Evolutionary conservation across 441 rosid genomes (phyloP).

Genomic region (Dalechampia spathulata): DNA sequence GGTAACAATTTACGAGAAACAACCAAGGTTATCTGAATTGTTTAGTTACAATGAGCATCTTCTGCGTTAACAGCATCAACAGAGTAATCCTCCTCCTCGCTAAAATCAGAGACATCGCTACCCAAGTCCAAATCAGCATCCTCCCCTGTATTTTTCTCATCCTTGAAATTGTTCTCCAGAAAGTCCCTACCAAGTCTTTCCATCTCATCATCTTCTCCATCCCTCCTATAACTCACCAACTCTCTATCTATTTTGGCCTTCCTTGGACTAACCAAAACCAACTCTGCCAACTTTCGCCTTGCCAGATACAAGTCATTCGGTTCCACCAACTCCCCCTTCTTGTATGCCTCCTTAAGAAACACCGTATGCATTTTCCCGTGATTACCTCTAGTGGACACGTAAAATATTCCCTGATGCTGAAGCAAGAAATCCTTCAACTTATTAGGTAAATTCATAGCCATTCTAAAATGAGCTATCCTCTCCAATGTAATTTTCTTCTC

Average conservation of each 20-base stretch:
- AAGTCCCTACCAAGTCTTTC: slow-evolving; percentile 18
- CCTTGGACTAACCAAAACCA: slow-evolving; percentile 71
- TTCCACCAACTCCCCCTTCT: slow-evolving; percentile 66
- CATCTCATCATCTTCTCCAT: slow-evolving; percentile 35
- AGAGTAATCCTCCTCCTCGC: slow-evolving; percentile 17
- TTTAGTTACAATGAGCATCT: slow-evolving; percentile 13
- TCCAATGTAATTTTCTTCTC: slow-evolving; percentile 84
- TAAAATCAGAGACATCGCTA: slow-evolving; percentile 18
- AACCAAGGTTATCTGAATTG: slow-evolving; percentile 1
- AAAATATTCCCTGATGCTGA: slow-evolving; percentile 88
- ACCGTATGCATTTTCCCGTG: slow-evolving; percentile 86
- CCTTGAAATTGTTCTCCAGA: slow-evolving; percentile 17
- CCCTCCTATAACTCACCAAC: slow-evolving; percentile 46
- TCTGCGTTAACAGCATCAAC: slow-evolving; percentile 18
- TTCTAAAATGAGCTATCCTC: slow-evolving; percentile 84
- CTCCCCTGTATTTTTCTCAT: slow-evolving; percentile 14
- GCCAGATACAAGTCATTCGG: slow-evolving; percentile 81
- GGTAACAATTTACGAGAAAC: not conserved
- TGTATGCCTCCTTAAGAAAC: slow-evolving; percentile 74
- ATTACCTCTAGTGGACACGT: slow-evolving; percentile 88
- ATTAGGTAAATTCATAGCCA: slow-evolving; percentile 68
- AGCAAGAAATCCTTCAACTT: slow-evolving; percentile 79
- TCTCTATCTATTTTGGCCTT: slow-evolving; percentile 57
- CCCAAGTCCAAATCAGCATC: slow-evolving; percentile 22
- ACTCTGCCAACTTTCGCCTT: slow-evolving; percentile 69